Evolutionary conservation across 176 grass and related monocot genomes (phyloP).

Genomic region (Oryza punctata): DNA sequence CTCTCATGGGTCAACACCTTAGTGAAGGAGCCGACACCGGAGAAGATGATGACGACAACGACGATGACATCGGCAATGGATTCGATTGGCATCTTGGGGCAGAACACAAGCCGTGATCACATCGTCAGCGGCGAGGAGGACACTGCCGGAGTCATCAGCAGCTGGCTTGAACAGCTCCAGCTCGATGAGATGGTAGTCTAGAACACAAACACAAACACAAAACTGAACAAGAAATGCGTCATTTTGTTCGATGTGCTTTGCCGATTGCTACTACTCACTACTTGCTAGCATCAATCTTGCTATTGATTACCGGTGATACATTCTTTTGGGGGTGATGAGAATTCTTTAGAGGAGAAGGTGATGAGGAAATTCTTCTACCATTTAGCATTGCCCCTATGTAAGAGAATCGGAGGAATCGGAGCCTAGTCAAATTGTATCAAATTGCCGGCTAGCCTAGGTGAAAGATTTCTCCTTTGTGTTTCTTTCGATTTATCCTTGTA

Average conservation of each 20-base stretch:
- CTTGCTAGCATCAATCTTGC: conserved; percentile 24
- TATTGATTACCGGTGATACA: conserved; percentile 35
- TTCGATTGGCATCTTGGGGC: conserved; percentile 37
- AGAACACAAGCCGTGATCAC: conserved; percentile 8
- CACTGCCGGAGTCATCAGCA: conserved; percentile 36
- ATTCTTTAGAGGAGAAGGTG: conserved; percentile 37
- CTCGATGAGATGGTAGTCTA: conserved; percentile 71
- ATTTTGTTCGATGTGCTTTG: conserved; percentile 39
- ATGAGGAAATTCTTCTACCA: conserved; percentile 23
- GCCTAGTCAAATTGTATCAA: conserved; percentile 32
- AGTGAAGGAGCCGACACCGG: conserved; percentile 57
- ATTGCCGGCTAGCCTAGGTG: conserved; percentile 30
- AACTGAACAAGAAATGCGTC: conserved; percentile 42
- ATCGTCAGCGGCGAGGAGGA: conserved; percentile 27
- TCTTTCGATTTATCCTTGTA: conserved; percentile 13
- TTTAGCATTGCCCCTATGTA: conserved; percentile 22
- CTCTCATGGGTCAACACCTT: conserved; percentile 72
- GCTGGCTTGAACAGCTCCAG: conserved; percentile 73
- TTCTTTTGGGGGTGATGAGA: conserved; percentile 47
- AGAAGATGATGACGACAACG: conserved; percentile 9
- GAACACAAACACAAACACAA: conserved; percentile 33
- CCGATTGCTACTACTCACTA: not conserved
- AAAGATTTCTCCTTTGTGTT: conserved; percentile 19
- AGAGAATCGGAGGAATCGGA: conserved; percentile 31
- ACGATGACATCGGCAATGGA: not conserved